Conservation (phyloP, 139 green algal species). For the Nannochloris sp. region DNA sequence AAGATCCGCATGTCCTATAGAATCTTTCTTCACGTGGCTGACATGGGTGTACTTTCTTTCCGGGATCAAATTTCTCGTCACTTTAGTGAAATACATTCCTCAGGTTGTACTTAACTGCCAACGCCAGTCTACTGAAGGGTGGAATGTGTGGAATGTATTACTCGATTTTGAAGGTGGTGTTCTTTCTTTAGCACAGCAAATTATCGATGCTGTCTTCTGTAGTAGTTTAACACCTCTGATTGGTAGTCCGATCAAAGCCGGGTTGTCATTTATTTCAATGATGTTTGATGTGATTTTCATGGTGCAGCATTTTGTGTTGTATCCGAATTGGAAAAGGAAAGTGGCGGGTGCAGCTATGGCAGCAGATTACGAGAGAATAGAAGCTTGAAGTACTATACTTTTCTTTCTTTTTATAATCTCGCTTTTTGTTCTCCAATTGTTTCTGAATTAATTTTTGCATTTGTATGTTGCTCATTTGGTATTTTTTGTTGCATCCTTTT, state of each 20-base stretch:
- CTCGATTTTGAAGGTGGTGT: slow-evolving; percentile 53
- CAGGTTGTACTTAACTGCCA: slow-evolving; percentile 45
- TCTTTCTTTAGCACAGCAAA: slow-evolving; percentile 40
- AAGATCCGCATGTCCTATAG: neutral
- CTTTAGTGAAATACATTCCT: slow-evolving; percentile 56
- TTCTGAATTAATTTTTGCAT: too few relatives aligned
- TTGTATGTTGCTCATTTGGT: too few relatives aligned
- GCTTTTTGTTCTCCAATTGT: too few relatives aligned
- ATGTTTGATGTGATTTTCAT: slow-evolving; percentile 60
- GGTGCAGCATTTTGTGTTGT: slow-evolving; percentile 50
- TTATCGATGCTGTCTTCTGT: slow-evolving; percentile 30
- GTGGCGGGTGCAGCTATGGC: neutral
- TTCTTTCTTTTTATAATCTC: too few relatives aligned
- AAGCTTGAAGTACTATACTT: too few relatives aligned
- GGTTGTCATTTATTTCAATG: slow-evolving; percentile 41
- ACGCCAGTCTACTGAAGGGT: slow-evolving; percentile 36
- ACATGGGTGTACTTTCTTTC: slow-evolving; percentile 43
- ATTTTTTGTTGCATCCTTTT: too few relatives aligned
- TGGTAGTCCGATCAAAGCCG: slow-evolving; percentile 57
- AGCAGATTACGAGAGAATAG: neutral
- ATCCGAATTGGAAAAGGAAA: neutral
- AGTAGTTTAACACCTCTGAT: slow-evolving; percentile 26
- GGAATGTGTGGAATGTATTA: slow-evolving; percentile 36
- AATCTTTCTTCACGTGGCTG: slow-evolving; percentile 19
- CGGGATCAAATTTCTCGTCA: slow-evolving; percentile 48